Evolutionary conservation across 306 rosid genomes (phyloP).

Genomic region (Quercus berberidifolia): DNA sequence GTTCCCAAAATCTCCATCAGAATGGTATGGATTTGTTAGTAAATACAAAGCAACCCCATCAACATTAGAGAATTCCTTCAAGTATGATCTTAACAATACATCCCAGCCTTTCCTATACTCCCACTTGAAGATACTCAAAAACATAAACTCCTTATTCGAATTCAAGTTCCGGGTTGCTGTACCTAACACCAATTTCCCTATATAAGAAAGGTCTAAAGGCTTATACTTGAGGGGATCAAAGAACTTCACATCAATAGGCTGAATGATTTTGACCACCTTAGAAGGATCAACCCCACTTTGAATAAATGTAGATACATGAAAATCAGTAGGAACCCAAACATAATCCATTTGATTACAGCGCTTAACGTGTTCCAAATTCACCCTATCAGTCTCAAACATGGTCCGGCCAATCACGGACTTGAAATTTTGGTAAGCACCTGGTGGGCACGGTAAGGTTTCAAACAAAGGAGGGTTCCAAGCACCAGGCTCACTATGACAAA

Average conservation of each 20-base stretch:
- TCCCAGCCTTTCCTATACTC: constrained; percentile 96
- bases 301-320: constrained; percentile 56
- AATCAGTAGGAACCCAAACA: constrained; percentile 90
- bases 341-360: constrained; percentile 67
- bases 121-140: constrained; percentile 82
- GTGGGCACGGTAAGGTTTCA: constrained; percentile 75
- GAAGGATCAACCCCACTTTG: constrained; percentile 77
- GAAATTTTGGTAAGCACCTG: constrained; percentile 47
- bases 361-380: constrained; percentile 49
- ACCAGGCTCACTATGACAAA: constrained; percentile 89
- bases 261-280: constrained; percentile 77
- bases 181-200: constrained; percentile 46
- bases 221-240: constrained; percentile 56
- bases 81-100: constrained; percentile 59
- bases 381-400: constrained; percentile 80
- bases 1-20: constrained; percentile 63
- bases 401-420: constrained; percentile 79
- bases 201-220: constrained; percentile 50
- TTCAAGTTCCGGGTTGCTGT: not conserved
- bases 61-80: constrained; percentile 53
- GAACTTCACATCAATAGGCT: constrained; percentile 81
- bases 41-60: constrained; percentile 60
- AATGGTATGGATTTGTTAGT: constrained; percentile 81
- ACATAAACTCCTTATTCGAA: constrained; percentile 36
- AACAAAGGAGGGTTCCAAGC: constrained; percentile 87